Percentiles rank a stretch among this genome's conserved stretches.
These are phyloP conservation scores for Dactylonectria estremocensis DNA, from an alignment of 2,329 filamentous ascomycete species.

Conservation along the genomic window DNA sequence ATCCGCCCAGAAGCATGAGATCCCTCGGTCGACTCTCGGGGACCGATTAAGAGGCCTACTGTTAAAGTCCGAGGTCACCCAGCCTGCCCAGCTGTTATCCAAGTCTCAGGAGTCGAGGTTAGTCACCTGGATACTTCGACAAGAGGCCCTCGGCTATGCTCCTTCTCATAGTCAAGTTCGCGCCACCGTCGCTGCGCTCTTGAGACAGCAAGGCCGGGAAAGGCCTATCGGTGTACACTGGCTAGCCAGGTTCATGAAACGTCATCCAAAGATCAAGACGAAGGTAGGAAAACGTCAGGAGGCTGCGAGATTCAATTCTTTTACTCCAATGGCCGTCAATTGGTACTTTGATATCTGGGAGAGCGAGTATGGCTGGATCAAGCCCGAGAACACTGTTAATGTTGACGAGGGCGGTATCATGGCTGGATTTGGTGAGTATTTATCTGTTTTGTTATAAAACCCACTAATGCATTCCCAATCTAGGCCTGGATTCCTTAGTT, in stretches of 20 bases:
- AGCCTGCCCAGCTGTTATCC: too few species aligned
- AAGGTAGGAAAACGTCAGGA: constrained; percentile 17
- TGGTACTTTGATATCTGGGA: background rate
- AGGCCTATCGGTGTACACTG: background rate
- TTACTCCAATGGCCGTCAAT: constrained; percentile 18
- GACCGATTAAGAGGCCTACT: constrained; percentile 12
- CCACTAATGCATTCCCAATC: background rate
- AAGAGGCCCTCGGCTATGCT: too few species aligned
- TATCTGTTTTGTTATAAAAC: background rate
- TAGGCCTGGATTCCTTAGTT: too few species aligned
- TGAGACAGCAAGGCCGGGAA: background rate
- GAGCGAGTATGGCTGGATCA: constrained; percentile 14
- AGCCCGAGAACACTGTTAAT: constrained; percentile 19
- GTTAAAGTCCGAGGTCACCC: too few species aligned
- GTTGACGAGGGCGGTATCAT: constrained; percentile 23
- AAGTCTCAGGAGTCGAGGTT: too few species aligned
- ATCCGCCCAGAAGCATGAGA: constrained; percentile 15
- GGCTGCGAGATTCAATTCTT: constrained; percentile 13
- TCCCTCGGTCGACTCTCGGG: constrained; percentile 20
- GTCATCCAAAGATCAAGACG: constrained; percentile 8
- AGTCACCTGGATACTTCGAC: too few species aligned
- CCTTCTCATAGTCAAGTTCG: too few species aligned
- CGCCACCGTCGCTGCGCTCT: too few species aligned
- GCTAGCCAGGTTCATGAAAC: constrained; percentile 18
- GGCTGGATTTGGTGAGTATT: constrained; percentile 3